These are phyloP conservation scores for Fragilaria crotonensis DNA, from an alignment of 108 stramenopile genomes.

Conservation along the genomic window DNA sequence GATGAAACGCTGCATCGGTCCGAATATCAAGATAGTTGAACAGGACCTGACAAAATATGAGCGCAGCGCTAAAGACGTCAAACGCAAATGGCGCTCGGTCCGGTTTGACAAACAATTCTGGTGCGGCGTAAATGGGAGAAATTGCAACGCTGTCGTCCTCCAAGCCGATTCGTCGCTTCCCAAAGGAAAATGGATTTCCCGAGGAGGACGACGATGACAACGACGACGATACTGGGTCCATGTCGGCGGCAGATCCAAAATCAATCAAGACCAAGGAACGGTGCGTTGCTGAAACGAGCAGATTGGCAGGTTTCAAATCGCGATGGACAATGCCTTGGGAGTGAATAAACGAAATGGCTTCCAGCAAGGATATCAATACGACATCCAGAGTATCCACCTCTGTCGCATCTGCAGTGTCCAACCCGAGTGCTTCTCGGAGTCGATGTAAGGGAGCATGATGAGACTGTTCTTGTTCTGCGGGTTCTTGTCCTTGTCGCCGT, in stretches of 20 bases:
- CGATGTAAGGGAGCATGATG: slow-evolving; percentile 32
- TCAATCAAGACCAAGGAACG: slow-evolving; percentile 49
- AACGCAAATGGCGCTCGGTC: slow-evolving; percentile 36
- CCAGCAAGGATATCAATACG: slow-evolving; percentile 31
- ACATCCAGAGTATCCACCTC: slow-evolving; percentile 51
- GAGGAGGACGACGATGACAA: too few species aligned
- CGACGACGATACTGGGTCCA: slow-evolving; percentile 44
- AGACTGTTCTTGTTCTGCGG: too few species aligned
- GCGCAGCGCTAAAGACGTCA: slow-evolving; percentile 59
- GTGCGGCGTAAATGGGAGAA: slow-evolving; percentile 69
- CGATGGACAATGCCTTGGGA: slow-evolving; percentile 56
- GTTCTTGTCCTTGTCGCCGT: slow-evolving; percentile 19
- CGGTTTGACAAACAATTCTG: slow-evolving; percentile 50
- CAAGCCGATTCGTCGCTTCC: slow-evolving; percentile 39
- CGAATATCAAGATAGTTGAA: slow-evolving; percentile 72
- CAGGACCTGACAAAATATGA: slow-evolving; percentile 67
- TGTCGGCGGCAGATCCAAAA: slow-evolving; percentile 77
- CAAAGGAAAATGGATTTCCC: slow-evolving; percentile 18
- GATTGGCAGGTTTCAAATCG: slow-evolving; percentile 73
- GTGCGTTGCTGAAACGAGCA: slow-evolving; percentile 29
- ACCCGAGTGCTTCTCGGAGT: slow-evolving; percentile 34
- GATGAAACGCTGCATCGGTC: slow-evolving; percentile 61
- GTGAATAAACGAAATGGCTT: slow-evolving; percentile 44
- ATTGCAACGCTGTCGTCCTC: slow-evolving; percentile 52
- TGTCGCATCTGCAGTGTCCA: slow-evolving; percentile 28